Evolutionary conservation across 306 rosid species (phyloP), one percentile per base, ranked within the genome.

Genomic region (Begonia masoniana): DNA sequence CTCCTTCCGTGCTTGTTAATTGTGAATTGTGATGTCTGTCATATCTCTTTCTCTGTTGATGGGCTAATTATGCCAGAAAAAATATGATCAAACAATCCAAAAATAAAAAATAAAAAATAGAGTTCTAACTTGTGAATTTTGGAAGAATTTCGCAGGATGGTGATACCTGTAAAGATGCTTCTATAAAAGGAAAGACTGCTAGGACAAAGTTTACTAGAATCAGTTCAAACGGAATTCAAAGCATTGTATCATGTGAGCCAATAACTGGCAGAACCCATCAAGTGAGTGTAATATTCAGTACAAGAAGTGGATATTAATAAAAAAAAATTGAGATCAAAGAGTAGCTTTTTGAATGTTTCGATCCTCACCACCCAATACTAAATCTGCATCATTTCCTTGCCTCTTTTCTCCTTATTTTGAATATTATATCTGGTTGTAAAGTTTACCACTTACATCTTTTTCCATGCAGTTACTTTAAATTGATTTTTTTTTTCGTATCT

Each of bases 261-360:
- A 62, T 84, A 66, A 82, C 88, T 19, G 97, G 95, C 52, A 79
- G 97, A 50, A 84, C 88, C 56, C 97, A 82, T 79, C 95, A 88
- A 70, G 97, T 84, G 39, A 31, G 39, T 31, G 39, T 31, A 3
- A 5, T 31, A 31, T 31, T 31, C 39, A 31, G 39, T 6, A 31
- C 5, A 31, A 31, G 7, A 31, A 31, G 39, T 31, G 39, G 39
- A 31, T 31, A 31, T 31, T 31, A 31, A 31, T 31, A 9, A 31
- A 31, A 31, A 31, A 31, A 5, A 31, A 5, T 31, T 31, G 39
- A 31, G 39, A 7, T 31, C 39, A 31, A 31, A 31, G 39, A 31
- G 39, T 31, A 31, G 39, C 39, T 31, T 31, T 21, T 31, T 31
- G 39, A 31, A 31, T 31, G 39, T 31, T 31, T 31, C 39, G 39